phyloP scores from a whole-genome alignment of 2,329 filamentous ascomycete species.

The Aspergillus sp. region DNA sequence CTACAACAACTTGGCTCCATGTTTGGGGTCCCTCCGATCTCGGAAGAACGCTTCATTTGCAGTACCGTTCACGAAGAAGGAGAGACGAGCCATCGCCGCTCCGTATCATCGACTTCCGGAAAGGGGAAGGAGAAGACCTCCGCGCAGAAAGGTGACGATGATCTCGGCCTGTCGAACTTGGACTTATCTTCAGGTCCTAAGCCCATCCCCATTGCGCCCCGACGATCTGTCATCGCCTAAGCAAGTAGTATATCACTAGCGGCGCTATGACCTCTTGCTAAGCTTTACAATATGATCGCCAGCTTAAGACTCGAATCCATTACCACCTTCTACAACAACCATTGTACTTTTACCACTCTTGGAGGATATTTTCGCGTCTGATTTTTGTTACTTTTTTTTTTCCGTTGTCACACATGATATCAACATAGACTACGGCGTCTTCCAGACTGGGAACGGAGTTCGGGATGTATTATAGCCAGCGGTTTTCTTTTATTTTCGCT shows the following conservation, averaged over 20 bases:
- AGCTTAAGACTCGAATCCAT: not conserved
- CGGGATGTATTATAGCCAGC: constrained; percentile 14
- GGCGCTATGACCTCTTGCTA: not conserved
- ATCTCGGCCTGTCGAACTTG: constrained; percentile 34
- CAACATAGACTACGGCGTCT: constrained; percentile 25
- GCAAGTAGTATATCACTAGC: not conserved
- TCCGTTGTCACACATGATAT: constrained; percentile 13
- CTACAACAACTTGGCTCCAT: constrained; percentile 47
- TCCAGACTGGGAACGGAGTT: constrained; percentile 22
- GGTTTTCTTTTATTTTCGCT: not conserved
- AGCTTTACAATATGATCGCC: not conserved
- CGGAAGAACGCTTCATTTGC: constrained; percentile 43
- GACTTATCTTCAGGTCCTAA: constrained; percentile 36
- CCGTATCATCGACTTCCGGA: constrained; percentile 20
- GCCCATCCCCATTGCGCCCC: constrained; percentile 39
- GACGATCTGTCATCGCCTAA: constrained; percentile 38
- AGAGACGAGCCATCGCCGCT: constrained; percentile 20
- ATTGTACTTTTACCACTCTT: constrained; percentile 1
- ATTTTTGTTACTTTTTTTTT: constrained; percentile 2
- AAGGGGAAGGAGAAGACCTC: constrained; percentile 20
- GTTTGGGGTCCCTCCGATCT: constrained; percentile 46
- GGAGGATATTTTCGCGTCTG: constrained; percentile 3
- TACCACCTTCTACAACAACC: not conserved
- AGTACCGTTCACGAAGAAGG: constrained; percentile 37
- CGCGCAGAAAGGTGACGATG: constrained; percentile 25